Percentiles rank a stretch among this genome's conserved stretches.
Conservation (phyloP, 805 yeast species). For the Metschnikowia corniflorae region DNA sequence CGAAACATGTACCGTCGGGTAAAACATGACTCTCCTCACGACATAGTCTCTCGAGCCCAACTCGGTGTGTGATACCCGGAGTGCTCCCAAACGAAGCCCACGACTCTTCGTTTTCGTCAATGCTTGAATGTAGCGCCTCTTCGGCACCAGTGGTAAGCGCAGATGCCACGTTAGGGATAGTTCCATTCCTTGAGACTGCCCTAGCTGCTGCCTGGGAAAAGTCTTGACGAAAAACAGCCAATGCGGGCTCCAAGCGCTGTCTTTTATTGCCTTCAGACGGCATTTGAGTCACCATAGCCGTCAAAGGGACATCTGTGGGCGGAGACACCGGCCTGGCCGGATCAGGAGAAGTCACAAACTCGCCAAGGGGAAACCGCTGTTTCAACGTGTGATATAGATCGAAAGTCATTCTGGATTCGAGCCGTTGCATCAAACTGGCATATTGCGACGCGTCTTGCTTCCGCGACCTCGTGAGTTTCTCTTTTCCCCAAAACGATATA, state of each 20-base stretch:
- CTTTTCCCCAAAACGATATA: no score
- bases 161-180: no score
- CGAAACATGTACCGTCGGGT: constrained; percentile 4
- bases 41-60: background rate
- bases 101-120: background rate
- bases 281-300: no score
- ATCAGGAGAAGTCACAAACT: background rate
- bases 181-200: no score
- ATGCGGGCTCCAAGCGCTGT: constrained; percentile 5
- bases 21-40: background rate
- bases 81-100: background rate
- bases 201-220: constrained; percentile 1
- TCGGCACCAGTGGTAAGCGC: no score
- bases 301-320: no score
- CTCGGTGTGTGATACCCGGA: background rate
- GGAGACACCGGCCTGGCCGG: no score
- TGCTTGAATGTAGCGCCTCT: no score
- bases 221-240: constrained; percentile 6
- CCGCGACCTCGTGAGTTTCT: no score
- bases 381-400: constrained; percentile 2
- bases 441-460: no score
- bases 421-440: constrained; percentile 4
- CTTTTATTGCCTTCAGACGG: background rate
- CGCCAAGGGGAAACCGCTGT: constrained; percentile 5
- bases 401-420: constrained; percentile 4